A percentile compares a stretch with the other conserved stretches of the same genome.
phyloP scores from a whole-genome alignment of 257 asterid genomes.

The Nicotiana tomentosiformis region DNA sequence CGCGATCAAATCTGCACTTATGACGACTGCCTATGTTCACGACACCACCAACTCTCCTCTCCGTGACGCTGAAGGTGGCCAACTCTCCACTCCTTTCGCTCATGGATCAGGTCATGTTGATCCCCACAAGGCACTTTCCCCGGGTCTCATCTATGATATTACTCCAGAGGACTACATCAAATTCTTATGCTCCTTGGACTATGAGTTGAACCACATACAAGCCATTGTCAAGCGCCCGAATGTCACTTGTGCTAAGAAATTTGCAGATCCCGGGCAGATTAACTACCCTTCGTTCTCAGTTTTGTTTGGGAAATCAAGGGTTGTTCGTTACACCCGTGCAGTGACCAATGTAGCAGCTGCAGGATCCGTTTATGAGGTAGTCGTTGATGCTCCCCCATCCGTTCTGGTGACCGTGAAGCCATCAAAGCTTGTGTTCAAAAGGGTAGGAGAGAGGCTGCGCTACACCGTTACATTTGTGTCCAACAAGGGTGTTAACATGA shows the following conservation, averaged over 20 bases:
- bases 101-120: constrained; percentile 48
- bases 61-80: constrained; percentile 32
- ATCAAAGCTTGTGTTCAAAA: constrained; percentile 35
- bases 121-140: constrained; percentile 41
- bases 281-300: constrained; percentile 84
- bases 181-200: constrained; percentile 44
- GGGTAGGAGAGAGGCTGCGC: constrained; percentile 37
- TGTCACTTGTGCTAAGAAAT: constrained; percentile 48
- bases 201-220: constrained; percentile 38
- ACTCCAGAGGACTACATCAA: constrained; percentile 26
- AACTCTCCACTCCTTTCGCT: constrained; percentile 30
- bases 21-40: constrained; percentile 41
- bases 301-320: constrained; percentile 55
- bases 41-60: constrained; percentile 36
- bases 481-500: constrained; percentile 17
- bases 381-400: constrained; percentile 30
- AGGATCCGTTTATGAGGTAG: constrained; percentile 40
- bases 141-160: constrained; percentile 40
- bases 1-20: constrained; percentile 45
- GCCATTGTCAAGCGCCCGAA: constrained; percentile 44
- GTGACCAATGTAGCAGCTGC: constrained; percentile 73
- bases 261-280: constrained; percentile 64
- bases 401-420: constrained; percentile 64
- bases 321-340: constrained; percentile 52
- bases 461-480: constrained; percentile 70